phyloP scores from a whole-genome alignment of 2,329 filamentous ascomycete genomes.

The Corynespora cassiicola region DNA sequence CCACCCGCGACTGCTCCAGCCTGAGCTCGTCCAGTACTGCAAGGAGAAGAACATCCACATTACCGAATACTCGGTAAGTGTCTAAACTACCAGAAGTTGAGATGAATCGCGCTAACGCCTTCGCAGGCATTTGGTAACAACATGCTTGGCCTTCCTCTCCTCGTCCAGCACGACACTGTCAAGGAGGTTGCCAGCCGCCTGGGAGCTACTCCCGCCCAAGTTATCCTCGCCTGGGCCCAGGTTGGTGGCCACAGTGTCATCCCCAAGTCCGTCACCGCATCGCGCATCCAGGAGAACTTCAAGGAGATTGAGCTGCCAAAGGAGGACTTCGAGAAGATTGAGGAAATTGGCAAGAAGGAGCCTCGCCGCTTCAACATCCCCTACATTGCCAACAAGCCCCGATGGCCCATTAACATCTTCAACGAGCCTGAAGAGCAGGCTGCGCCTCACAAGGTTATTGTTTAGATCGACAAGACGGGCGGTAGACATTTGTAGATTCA shows the following conservation, averaged over 20 bases:
- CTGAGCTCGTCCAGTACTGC: slow-evolving; percentile 36
- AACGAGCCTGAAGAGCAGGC: slow-evolving; percentile 60
- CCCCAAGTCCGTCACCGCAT: slow-evolving; percentile 39
- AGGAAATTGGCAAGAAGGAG: slow-evolving; percentile 64
- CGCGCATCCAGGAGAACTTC: slow-evolving; percentile 39
- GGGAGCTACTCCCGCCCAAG: slow-evolving; percentile 73
- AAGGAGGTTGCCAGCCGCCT: slow-evolving; percentile 69
- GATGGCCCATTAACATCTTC: slow-evolving; percentile 66
- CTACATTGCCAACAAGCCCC: slow-evolving; percentile 55
- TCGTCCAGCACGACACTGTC: slow-evolving; percentile 63
- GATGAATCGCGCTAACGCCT: slow-evolving; percentile 68
- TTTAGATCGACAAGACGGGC: too few species aligned
- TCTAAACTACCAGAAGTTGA: slow-evolving; percentile 30
- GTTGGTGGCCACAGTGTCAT: slow-evolving; percentile 57
- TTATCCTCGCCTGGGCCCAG: slow-evolving; percentile 86
- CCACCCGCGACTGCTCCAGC: slow-evolving; percentile 34
- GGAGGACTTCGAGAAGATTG: slow-evolving; percentile 36
- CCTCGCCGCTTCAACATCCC: slow-evolving; percentile 62
- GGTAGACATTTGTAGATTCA: too few species aligned
- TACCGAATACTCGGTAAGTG: slow-evolving; percentile 34
- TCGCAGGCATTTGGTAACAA: slow-evolving; percentile 63
- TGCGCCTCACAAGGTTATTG: slow-evolving; percentile 55
- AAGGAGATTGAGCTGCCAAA: slow-evolving; percentile 36
- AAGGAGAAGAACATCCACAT: slow-evolving; percentile 39
- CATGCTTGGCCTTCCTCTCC: slow-evolving; percentile 58